These are phyloP conservation scores for Chaetoceros muelleri DNA, from an alignment of 108 stramenopile genomes.

Conservation along the genomic window DNA sequence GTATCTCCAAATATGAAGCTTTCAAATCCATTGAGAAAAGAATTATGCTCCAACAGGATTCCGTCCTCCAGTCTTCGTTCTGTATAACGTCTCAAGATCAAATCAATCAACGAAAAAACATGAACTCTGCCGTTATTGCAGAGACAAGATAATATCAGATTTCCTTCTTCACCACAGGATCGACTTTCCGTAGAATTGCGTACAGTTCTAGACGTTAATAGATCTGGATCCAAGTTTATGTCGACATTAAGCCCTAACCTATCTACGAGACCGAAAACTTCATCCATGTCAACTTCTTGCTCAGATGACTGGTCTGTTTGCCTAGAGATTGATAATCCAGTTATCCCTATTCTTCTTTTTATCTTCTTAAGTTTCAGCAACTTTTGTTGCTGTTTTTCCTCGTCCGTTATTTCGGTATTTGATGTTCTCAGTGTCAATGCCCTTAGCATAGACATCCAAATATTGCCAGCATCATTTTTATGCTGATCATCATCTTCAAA, in stretches of 20 bases:
- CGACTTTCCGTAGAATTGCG: not conserved
- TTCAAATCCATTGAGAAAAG: not conserved
- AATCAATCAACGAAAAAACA: not conserved
- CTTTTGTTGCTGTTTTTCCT: not conserved
- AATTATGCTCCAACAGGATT: too few species aligned
- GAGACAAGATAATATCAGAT: not conserved
- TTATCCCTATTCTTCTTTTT: not conserved
- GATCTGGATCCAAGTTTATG: not conserved
- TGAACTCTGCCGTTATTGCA: not conserved
- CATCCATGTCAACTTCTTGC: not conserved
- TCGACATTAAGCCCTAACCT: not conserved
- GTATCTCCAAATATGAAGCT: not conserved
- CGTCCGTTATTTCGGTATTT: not conserved
- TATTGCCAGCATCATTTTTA: not conserved
- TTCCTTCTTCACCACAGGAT: not conserved
- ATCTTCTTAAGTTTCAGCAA: not conserved
- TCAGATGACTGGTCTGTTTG: not conserved
- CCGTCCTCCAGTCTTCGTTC: too few species aligned
- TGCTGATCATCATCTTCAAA: not conserved
- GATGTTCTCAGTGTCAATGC: not conserved
- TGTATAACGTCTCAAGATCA: too few species aligned
- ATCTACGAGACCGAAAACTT: not conserved
- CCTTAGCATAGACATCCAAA: not conserved
- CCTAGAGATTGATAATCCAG: not conserved
- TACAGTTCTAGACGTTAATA: not conserved